These are phyloP conservation scores for Paracorniculantispora psalliotae DNA, from an alignment of 2,329 filamentous ascomycete species.

Conservation along the genomic window DNA sequence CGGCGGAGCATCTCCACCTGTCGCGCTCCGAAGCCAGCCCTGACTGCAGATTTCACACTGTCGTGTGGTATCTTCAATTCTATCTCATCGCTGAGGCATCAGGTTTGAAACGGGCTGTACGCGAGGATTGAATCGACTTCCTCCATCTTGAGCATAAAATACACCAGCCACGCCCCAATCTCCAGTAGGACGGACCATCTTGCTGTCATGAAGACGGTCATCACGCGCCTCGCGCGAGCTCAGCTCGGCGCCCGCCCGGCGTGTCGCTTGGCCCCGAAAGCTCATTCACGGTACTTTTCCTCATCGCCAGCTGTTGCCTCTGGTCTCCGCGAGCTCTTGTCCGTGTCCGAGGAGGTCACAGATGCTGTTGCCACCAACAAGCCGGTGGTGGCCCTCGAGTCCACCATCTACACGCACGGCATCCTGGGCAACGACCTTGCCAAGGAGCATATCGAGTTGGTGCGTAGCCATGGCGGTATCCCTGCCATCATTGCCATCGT, in stretches of 20 bases:
- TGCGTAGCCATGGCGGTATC: constrained; percentile 74
- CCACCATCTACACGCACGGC: constrained; percentile 95
- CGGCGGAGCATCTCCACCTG: background rate
- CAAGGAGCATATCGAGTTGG: constrained; percentile 78
- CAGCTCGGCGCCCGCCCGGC: background rate
- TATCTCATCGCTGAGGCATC: background rate
- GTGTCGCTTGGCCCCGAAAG: background rate
- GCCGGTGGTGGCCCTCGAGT: constrained; percentile 89
- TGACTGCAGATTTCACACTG: background rate
- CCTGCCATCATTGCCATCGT: constrained; percentile 90
- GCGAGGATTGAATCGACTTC: background rate
- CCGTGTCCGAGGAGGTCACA: constrained; percentile 75
- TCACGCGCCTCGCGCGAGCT: background rate
- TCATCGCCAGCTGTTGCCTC: constrained; percentile 14
- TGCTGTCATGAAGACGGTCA: background rate
- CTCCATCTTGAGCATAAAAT: background rate
- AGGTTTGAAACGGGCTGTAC: background rate
- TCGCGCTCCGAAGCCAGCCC: background rate
- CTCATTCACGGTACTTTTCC: background rate
- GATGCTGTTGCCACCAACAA: constrained; percentile 68
- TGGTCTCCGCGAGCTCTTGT: constrained; percentile 47
- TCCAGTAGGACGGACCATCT: background rate
- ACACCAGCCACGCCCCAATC: background rate
- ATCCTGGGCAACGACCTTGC: constrained; percentile 67
- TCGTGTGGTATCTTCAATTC: constrained; percentile 1